These are phyloP conservation scores for Symbiodinium natans DNA, from an alignment of 73 alveolate species.

Conservation along the genomic window DNA sequence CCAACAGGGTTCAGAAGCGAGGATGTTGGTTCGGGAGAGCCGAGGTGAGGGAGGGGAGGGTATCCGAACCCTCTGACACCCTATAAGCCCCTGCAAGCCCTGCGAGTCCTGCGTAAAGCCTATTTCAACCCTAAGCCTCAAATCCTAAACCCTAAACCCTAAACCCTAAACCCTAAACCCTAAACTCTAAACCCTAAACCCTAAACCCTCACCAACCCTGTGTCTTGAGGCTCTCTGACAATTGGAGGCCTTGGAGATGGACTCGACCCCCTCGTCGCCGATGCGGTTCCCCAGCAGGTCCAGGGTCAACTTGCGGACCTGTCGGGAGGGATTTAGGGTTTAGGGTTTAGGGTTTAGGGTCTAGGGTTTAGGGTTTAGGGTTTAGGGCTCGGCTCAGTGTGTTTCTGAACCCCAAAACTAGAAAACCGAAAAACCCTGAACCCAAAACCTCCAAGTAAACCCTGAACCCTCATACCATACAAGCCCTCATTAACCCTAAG, in stretches of 20 bases:
- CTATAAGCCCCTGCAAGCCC: not conserved
- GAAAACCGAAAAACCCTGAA: too few relatives aligned
- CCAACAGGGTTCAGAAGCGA: too few relatives aligned
- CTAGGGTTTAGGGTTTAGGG: not conserved
- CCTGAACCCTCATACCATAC: too few relatives aligned
- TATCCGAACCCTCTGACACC: too few relatives aligned
- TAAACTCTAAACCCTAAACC: not conserved
- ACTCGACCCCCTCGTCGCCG: constrained; percentile 55
- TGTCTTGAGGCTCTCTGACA: not conserved
- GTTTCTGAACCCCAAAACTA: too few relatives aligned
- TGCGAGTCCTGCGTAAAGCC: too few relatives aligned
- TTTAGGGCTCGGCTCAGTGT: not conserved
- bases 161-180: not conserved
- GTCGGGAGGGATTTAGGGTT: not conserved
- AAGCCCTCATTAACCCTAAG: too few relatives aligned
- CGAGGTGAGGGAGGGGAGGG: too few relatives aligned
- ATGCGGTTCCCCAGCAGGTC: constrained; percentile 56
- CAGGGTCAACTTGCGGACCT: constrained; percentile 48
- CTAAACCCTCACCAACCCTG: not conserved
- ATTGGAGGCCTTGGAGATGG: constrained; percentile 36
- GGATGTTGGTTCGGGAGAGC: too few relatives aligned
- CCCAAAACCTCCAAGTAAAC: too few relatives aligned
- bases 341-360: not conserved
- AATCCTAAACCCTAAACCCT: not conserved
- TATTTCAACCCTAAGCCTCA: not conserved